phyloP scores from a whole-genome alignment of 768 basidiomycete species.

The Lentinula sp. region DNA sequence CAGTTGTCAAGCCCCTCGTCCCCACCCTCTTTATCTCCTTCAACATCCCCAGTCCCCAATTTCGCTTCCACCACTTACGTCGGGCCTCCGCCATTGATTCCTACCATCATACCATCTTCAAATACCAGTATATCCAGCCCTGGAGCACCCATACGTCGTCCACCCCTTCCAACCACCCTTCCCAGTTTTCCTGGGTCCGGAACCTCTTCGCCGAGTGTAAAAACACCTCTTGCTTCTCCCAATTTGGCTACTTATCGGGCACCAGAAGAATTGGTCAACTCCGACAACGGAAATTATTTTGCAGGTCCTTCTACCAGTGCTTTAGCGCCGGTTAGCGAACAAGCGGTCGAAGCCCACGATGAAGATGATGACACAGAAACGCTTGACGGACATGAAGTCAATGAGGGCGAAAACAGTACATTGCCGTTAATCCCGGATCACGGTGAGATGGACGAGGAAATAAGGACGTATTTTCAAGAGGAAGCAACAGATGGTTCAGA shows the following conservation, averaged over 20 bases:
- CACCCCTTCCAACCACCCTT: constrained; percentile 15
- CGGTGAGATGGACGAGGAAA: constrained; percentile 6
- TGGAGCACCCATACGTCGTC: constrained; percentile 14
- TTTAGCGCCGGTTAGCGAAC: constrained; percentile 17
- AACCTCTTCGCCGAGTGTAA: constrained; percentile 9
- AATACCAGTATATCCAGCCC: background rate
- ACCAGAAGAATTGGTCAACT: constrained; percentile 36
- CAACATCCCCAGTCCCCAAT: background rate
- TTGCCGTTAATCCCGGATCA: constrained; percentile 2
- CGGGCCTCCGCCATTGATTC: background rate
- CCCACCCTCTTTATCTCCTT: background rate
- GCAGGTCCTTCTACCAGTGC: constrained; percentile 31
- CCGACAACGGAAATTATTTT: background rate
- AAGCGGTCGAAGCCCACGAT: constrained; percentile 23
- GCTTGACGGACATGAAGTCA: constrained; percentile 8
- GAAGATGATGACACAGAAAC: constrained; percentile 10
- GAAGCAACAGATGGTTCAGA: constrained; percentile 17
- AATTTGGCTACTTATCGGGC: constrained; percentile 37
- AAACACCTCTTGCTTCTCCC: constrained; percentile 27
- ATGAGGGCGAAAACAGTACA: constrained; percentile 9
- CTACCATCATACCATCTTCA: background rate
- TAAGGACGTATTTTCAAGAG: constrained; percentile 17
- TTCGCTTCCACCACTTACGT: background rate
- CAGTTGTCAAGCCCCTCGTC: background rate
- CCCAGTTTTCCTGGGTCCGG: constrained; percentile 11